Percentiles rank a stretch among this genome's conserved stretches.
Conservation (phyloP, 768 basidiomycete species). For the Floccularia luteovirens region DNA sequence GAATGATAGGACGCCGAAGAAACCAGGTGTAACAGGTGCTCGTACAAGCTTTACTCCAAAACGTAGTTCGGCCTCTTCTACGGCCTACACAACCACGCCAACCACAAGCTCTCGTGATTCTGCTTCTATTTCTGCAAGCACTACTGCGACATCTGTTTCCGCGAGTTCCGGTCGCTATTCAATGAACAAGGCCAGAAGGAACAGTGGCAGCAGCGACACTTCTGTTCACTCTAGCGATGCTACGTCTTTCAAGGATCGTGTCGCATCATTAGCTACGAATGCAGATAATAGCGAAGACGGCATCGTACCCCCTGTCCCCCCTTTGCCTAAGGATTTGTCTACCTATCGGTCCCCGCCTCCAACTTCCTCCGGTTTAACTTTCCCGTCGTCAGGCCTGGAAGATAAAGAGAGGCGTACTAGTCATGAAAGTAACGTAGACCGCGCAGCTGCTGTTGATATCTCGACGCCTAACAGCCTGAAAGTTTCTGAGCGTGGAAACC, state of each 20-base stretch:
- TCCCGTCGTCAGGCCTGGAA: conserved; percentile 36
- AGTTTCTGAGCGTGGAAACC: conserved; percentile 24
- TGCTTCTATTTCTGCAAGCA: conserved; percentile 69
- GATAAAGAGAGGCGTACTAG: conserved; percentile 32
- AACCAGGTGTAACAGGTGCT: conserved; percentile 43
- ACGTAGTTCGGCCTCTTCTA: conserved; percentile 84
- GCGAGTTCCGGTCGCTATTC: conserved; percentile 69
- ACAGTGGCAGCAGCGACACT: conserved; percentile 83
- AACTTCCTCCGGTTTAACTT: conserved; percentile 45
- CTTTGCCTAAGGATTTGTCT: conserved; percentile 85
- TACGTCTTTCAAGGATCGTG: conserved; percentile 58
- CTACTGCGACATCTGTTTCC: conserved; percentile 73
- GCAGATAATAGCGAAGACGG: conserved; percentile 55
- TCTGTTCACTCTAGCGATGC: conserved; percentile 69
- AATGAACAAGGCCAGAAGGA: conserved; percentile 56
- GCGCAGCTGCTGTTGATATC: conserved; percentile 44
- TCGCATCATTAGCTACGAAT: conserved; percentile 48
- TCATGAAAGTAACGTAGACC: conserved; percentile 41
- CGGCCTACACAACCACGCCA: conserved; percentile 75
- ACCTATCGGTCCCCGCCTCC: conserved; percentile 64
- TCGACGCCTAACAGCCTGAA: conserved; percentile 20
- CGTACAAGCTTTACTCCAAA: conserved; percentile 79
- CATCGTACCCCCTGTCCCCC: conserved; percentile 87
- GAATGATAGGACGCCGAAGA: conserved; percentile 65
- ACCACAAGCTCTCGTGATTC: conserved; percentile 84